Conservation (phyloP, 176 grass and related monocot species). For the Raddia distichophylla region DNA sequence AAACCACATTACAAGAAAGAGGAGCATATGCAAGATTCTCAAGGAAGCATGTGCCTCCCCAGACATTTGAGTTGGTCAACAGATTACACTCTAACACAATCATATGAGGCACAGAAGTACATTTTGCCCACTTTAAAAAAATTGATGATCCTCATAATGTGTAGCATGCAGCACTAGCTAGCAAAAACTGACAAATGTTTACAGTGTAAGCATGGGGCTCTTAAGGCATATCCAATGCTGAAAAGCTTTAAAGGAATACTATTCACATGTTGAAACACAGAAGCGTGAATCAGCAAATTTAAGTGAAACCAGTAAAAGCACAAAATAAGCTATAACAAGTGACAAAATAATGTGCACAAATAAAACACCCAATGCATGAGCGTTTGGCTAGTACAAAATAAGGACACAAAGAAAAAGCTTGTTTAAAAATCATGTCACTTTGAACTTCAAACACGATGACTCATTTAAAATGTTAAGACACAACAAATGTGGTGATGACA, state of each 20-base stretch:
- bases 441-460: neutral
- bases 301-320: constrained; percentile 13
- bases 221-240: neutral
- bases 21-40: constrained; percentile 11
- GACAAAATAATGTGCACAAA: neutral
- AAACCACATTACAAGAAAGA: neutral
- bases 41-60: constrained; percentile 20
- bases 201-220: constrained; percentile 17
- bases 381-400: neutral
- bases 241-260: constrained; percentile 19
- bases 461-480: neutral
- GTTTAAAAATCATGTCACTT: neutral
- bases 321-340: neutral
- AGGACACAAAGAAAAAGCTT: neutral
- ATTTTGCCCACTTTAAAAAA: constrained; percentile 7
- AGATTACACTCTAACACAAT: neutral
- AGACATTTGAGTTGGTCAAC: neutral
- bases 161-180: constrained; percentile 5
- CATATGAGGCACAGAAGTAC: neutral
- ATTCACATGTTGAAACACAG: neutral
- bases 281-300: neutral
- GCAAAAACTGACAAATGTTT: neutral
- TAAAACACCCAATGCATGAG: neutral
- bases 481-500: neutral
- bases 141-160: neutral